phyloP scores from a whole-genome alignment of 345 rosid species.

The Euphorbia tirucalli region DNA sequence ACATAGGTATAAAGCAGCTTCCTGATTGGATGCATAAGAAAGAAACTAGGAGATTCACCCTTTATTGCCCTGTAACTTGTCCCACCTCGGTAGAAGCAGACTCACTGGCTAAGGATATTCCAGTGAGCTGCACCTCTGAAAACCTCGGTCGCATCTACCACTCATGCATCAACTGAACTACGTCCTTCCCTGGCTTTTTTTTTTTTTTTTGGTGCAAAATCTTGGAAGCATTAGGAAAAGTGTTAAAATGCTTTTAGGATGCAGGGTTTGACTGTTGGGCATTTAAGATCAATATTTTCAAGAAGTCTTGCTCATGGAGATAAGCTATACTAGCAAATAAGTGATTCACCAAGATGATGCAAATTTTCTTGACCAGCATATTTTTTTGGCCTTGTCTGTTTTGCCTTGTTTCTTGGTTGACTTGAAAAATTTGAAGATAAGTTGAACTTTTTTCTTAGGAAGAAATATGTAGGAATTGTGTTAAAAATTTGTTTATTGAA shows the following conservation, averaged over 20 bases:
- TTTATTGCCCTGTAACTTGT: no score
- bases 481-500: neutral
- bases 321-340: neutral
- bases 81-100: no score
- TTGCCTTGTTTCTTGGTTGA: neutral
- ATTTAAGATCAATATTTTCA: neutral
- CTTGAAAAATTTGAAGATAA: neutral
- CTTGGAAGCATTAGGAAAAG: neutral
- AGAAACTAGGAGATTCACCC: no score
- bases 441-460: neutral
- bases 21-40: no score
- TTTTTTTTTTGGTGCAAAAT: neutral
- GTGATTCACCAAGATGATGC: neutral
- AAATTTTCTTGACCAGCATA: neutral
- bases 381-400: neutral
- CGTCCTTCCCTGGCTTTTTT: no score
- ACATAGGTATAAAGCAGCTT: no score
- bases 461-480: neutral
- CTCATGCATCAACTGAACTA: no score
- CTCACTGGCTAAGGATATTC: no score
- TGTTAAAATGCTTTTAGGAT: neutral
- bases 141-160: no score
- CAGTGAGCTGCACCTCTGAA: no score
- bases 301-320: neutral
- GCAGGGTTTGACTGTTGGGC: neutral